Conservation (phyloP, 1,284 basidiomycete genomes). For the Caloboletus inedulis region DNA sequence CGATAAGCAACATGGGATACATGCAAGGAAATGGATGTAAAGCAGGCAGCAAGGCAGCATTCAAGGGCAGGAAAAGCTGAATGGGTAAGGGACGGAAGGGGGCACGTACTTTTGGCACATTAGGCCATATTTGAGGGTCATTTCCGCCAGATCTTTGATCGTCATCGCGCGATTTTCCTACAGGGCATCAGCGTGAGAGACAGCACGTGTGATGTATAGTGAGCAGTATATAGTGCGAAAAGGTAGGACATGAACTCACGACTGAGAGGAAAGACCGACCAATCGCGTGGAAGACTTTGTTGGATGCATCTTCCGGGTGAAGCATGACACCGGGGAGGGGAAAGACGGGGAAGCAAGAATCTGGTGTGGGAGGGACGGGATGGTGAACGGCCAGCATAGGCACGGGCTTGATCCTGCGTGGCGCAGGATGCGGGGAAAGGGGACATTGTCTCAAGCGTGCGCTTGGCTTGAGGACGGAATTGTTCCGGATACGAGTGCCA, state of each 20-base stretch:
- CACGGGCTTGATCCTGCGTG: slow-evolving; percentile 39
- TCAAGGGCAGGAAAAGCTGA: slow-evolving; percentile 3
- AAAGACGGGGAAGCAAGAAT: slow-evolving; percentile 37
- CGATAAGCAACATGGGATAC: slow-evolving; percentile 17
- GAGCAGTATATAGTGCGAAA: slow-evolving; percentile 12
- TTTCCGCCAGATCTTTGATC: slow-evolving; percentile 75
- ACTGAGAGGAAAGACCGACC: slow-evolving; percentile 69
- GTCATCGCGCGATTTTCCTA: slow-evolving; percentile 79
- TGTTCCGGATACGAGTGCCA: slow-evolving; percentile 55
- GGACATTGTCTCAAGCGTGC: slow-evolving; percentile 45
- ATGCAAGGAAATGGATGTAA: slow-evolving; percentile 13
- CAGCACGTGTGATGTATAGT: slow-evolving; percentile 12
- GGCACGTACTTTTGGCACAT: slow-evolving; percentile 67
- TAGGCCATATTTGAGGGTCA: slow-evolving; percentile 59
- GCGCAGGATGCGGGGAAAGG: slow-evolving; percentile 29
- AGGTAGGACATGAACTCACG: slow-evolving; percentile 42
- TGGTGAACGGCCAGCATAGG: slow-evolving; percentile 22
- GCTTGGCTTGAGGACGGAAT: slow-evolving; percentile 50
- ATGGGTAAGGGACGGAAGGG: slow-evolving; percentile 9
- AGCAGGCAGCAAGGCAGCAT: slow-evolving; percentile 1
- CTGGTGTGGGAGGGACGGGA: slow-evolving; percentile 12
- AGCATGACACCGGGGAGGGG: slow-evolving; percentile 60
- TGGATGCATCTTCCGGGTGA: slow-evolving; percentile 67
- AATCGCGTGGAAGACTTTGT: slow-evolving; percentile 67
- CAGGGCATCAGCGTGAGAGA: slow-evolving; percentile 4